Conservation (phyloP, 805 yeast genomes). For the Wickerhamia fluorescens region DNA sequence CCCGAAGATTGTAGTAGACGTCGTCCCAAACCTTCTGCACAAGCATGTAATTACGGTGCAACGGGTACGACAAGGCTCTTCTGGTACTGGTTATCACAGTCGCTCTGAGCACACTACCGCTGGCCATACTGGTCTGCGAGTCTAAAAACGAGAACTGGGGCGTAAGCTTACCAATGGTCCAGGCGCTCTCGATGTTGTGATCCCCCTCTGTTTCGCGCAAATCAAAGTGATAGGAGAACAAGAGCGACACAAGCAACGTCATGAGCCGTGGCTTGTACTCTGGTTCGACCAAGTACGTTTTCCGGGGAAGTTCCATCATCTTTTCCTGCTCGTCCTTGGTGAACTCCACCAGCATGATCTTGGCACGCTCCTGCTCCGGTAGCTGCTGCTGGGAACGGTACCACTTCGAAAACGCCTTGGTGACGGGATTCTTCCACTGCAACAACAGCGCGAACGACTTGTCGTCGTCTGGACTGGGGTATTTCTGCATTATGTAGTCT, state of each 20-base stretch:
- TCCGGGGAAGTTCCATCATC: slow-evolving; percentile 64
- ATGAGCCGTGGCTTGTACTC: slow-evolving; percentile 45
- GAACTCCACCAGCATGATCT: slow-evolving; percentile 43
- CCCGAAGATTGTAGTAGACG: slow-evolving; percentile 53
- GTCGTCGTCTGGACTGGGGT: slow-evolving; percentile 50
- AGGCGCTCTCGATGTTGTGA: slow-evolving; percentile 78
- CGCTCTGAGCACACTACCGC: slow-evolving; percentile 39
- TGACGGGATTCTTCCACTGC: slow-evolving; percentile 46
- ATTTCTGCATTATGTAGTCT: slow-evolving; percentile 60
- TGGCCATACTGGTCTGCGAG: slow-evolving; percentile 37
- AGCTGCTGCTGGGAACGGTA: slow-evolving; percentile 29
- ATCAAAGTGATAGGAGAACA: slow-evolving; percentile 75
- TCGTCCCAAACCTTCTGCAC: slow-evolving; percentile 66
- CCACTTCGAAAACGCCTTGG: slow-evolving; percentile 41
- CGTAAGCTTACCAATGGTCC: slow-evolving; percentile 84
- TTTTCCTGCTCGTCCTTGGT: slow-evolving; percentile 54
- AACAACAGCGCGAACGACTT: slow-evolving; percentile 38
- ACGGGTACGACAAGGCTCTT: slow-evolving; percentile 73
- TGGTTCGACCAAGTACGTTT: slow-evolving; percentile 49
- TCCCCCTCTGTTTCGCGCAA: slow-evolving; percentile 64
- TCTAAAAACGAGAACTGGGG: slow-evolving; percentile 78
- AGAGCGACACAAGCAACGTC: slow-evolving; percentile 53
- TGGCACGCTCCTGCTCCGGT: slow-evolving; percentile 15
- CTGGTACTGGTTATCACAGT: slow-evolving; percentile 57
- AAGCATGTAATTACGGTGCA: slow-evolving; percentile 65